Evolutionary conservation across 768 basidiomycete genomes (phyloP).

Genomic region (Dentipellis fragilis): DNA sequence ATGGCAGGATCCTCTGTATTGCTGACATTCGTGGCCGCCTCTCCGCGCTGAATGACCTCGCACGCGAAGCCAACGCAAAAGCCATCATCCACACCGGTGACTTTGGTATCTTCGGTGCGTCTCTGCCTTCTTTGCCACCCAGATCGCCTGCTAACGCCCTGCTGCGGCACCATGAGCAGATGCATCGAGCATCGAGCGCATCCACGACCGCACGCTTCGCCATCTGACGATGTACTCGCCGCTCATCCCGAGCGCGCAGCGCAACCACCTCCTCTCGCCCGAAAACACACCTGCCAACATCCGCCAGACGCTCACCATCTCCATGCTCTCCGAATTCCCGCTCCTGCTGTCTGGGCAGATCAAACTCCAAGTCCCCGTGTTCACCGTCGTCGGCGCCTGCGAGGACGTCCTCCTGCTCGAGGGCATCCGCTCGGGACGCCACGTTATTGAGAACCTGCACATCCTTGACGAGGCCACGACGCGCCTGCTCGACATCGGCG

Average conservation of each 20-base stretch:
- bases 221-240: slow-evolving; percentile 97
- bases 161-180: slow-evolving; percentile 30
- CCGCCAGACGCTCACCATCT: slow-evolving; percentile 64
- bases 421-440: slow-evolving; percentile 79
- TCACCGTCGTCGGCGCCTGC: slow-evolving; percentile 94
- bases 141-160: neutral
- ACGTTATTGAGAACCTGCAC: slow-evolving; percentile 82
- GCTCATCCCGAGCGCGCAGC: slow-evolving; percentile 75
- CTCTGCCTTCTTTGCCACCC: neutral
- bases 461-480: slow-evolving; percentile 95
- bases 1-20: slow-evolving; percentile 86
- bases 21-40: slow-evolving; percentile 89
- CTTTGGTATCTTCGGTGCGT: slow-evolving; percentile 91
- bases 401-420: slow-evolving; percentile 92
- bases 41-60: slow-evolving; percentile 83
- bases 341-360: slow-evolving; percentile 83
- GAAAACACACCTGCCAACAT: slow-evolving; percentile 60
- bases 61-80: slow-evolving; percentile 77
- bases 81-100: slow-evolving; percentile 97
- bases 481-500: slow-evolving; percentile 82
- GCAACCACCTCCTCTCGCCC: slow-evolving; percentile 65
- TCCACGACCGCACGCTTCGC: slow-evolving; percentile 91
- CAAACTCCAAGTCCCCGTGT: slow-evolving; percentile 87
- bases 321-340: slow-evolving; percentile 89
- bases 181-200: slow-evolving; percentile 69